phyloP scores from a whole-genome alignment of 2,329 filamentous ascomycete species.

The Sporothrix sp. region DNA sequence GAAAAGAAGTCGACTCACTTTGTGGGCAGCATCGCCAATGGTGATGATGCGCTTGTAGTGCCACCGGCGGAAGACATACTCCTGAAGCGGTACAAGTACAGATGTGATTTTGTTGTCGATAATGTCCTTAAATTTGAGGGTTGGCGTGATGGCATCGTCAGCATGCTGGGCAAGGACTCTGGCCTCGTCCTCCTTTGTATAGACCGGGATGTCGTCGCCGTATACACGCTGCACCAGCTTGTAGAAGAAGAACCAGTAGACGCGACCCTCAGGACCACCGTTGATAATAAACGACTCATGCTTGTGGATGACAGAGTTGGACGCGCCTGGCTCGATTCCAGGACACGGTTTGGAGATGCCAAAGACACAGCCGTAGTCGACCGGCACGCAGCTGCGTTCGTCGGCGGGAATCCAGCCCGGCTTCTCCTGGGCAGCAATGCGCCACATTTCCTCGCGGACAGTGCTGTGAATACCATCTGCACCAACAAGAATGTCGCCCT shows the following conservation, averaged over 20 bases:
- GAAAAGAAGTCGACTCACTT: conserved; percentile 18
- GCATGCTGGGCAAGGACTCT: conserved; percentile 4
- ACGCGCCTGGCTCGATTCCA: conserved; percentile 4
- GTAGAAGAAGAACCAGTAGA: conserved; percentile 18
- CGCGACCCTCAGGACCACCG: conserved; percentile 14
- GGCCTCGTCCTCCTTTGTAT: conserved; percentile 14
- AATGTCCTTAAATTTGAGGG: conserved; percentile 14
- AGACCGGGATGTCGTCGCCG: conserved; percentile 15
- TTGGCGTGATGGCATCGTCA: conserved; percentile 11
- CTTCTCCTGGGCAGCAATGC: conserved; percentile 4
- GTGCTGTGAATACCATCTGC: conserved; percentile 32
- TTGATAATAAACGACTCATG: conserved; percentile 14
- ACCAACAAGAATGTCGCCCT: conserved; percentile 28
- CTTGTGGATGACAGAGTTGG: conserved; percentile 6
- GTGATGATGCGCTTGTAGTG: conserved; percentile 24
- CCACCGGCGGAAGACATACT: conserved; percentile 27
- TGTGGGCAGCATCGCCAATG: conserved; percentile 27
- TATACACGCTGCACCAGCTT: conserved; percentile 9
- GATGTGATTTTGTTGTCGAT: conserved; percentile 15
- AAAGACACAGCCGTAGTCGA: conserved; percentile 17
- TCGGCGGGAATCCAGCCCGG: conserved; percentile 13
- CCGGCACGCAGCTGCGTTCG: conserved; percentile 8
- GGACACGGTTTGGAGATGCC: conserved; percentile 17
- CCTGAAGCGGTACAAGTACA: conserved; percentile 26
- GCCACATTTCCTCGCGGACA: conserved; percentile 14